A percentile compares a stretch with the other conserved stretches of the same genome.
These are phyloP conservation scores for Phytopythium aichiense DNA, from an alignment of 352 stramenopile species.

Conservation along the genomic window DNA sequence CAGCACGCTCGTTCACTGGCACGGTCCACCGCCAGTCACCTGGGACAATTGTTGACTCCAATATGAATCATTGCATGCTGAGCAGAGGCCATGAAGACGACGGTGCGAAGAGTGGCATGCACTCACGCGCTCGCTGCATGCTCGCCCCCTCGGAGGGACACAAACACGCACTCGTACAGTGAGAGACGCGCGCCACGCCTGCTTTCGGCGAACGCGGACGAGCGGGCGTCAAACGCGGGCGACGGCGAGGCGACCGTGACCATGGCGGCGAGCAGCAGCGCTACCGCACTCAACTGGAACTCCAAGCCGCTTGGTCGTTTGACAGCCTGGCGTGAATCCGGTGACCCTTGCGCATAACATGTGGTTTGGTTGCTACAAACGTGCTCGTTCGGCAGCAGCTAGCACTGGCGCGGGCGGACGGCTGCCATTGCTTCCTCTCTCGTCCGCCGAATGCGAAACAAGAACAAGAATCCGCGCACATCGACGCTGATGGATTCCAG, in stretches of 20 bases:
- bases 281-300: neutral
- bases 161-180: slow-evolving; percentile 2
- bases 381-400: neutral
- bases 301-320: neutral
- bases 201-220: slow-evolving; percentile 1
- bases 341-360: neutral
- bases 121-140: neutral
- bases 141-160: slow-evolving; percentile 1
- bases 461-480: neutral
- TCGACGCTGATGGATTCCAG: neutral
- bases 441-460: neutral
- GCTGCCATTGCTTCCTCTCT: neutral
- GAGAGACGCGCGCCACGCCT: neutral
- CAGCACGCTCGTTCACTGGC: neutral
- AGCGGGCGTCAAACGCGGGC: neutral
- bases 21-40: neutral
- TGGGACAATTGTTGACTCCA: neutral
- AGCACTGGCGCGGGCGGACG: neutral
- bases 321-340: neutral
- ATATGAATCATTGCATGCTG: neutral
- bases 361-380: neutral
- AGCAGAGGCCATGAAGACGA: neutral
- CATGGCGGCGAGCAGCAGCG: no score
- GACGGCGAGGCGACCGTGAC: neutral
- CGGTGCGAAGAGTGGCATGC: slow-evolving; percentile 1